These are phyloP conservation scores for Lipomyces chichibuensis DNA, from an alignment of 805 yeast genomes.

Conservation along the genomic window DNA sequence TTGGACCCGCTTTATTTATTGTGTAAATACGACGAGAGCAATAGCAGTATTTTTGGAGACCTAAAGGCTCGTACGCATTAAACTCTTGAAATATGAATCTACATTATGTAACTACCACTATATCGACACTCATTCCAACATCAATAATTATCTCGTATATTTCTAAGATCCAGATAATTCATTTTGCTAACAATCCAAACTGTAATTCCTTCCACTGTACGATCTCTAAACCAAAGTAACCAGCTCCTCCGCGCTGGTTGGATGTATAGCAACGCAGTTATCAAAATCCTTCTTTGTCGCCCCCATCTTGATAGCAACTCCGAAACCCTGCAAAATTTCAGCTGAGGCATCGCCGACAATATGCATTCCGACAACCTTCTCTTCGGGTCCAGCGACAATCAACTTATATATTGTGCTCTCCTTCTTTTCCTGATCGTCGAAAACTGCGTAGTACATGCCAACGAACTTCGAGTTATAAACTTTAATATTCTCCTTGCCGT, in stretches of 20 bases:
- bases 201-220: neutral
- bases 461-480: slow-evolving; percentile 80
- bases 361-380: slow-evolving; percentile 94
- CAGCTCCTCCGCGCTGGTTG: slow-evolving; percentile 96
- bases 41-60: neutral
- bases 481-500: slow-evolving; percentile 79
- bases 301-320: slow-evolving; percentile 98
- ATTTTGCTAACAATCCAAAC: neutral
- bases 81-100: neutral
- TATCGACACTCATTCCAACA: neutral
- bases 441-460: slow-evolving; percentile 91
- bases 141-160: neutral
- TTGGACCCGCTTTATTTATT: neutral
- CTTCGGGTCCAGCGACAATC: slow-evolving; percentile 74
- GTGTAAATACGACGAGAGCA: neutral
- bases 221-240: slow-evolving; percentile 69
- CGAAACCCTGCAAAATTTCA: slow-evolving; percentile 96
- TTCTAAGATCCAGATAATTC: neutral
- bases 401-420: slow-evolving; percentile 87
- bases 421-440: slow-evolving; percentile 64
- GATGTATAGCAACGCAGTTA: slow-evolving; percentile 96
- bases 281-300: slow-evolving; percentile 97
- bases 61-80: neutral
- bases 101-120: neutral
- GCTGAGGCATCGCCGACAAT: slow-evolving; percentile 87